These are phyloP conservation scores for Rhynchosporium graminicola DNA, from an alignment of 2,329 filamentous ascomycete species.

Conservation along the genomic window DNA sequence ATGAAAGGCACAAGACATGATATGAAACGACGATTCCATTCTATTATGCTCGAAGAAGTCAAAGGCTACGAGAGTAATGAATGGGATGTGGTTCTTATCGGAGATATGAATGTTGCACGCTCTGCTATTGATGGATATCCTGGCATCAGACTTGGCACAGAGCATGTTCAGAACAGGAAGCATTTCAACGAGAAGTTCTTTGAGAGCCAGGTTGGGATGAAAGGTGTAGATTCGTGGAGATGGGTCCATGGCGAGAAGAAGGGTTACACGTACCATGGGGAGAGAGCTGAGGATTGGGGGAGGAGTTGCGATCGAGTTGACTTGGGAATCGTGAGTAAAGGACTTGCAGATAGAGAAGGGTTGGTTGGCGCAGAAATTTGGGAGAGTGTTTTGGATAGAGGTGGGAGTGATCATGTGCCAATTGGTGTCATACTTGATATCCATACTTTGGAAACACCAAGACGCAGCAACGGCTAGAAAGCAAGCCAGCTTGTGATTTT, in stretches of 20 bases:
- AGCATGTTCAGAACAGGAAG: slow-evolving; percentile 52
- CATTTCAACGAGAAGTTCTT: slow-evolving; percentile 53
- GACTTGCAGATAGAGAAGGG: slow-evolving; percentile 35
- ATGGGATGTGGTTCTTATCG: slow-evolving; percentile 49
- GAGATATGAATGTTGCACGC: slow-evolving; percentile 55
- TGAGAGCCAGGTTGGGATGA: slow-evolving; percentile 35
- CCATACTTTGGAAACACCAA: not conserved
- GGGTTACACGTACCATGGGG: slow-evolving; percentile 53
- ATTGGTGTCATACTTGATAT: slow-evolving; percentile 45
- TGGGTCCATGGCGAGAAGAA: slow-evolving; percentile 44
- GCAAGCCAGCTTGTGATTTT: too few species aligned
- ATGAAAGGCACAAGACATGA: slow-evolving; percentile 51
- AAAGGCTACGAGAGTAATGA: slow-evolving; percentile 44
- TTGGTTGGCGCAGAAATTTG: slow-evolving; percentile 40
- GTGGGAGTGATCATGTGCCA: slow-evolving; percentile 56
- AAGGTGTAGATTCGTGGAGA: slow-evolving; percentile 51
- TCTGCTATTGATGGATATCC: slow-evolving; percentile 44
- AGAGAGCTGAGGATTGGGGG: slow-evolving; percentile 46
- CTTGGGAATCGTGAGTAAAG: slow-evolving; percentile 48
- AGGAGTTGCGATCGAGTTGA: slow-evolving; percentile 56
- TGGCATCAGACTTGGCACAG: slow-evolving; percentile 47
- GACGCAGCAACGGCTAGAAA: too few species aligned
- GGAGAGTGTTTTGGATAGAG: slow-evolving; percentile 47
- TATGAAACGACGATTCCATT: slow-evolving; percentile 51
- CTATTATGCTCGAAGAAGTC: slow-evolving; percentile 48